Evolutionary conservation across 1,284 basidiomycete genomes (phyloP).

Genomic region (Pseudozyma pruni): DNA sequence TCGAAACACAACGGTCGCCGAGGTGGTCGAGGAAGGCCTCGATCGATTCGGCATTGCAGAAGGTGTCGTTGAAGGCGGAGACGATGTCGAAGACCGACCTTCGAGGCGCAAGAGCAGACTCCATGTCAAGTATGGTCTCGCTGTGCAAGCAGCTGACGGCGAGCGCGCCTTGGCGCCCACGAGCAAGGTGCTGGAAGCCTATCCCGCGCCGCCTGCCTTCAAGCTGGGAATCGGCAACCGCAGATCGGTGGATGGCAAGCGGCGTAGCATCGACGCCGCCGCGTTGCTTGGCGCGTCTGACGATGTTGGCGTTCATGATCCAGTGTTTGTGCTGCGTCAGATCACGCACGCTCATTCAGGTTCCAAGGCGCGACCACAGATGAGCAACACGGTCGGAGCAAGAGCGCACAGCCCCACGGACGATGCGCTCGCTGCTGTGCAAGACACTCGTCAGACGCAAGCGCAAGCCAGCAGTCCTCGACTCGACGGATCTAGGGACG

Average conservation of each 20-base stretch:
- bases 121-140: constrained; percentile 83
- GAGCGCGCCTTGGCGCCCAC: constrained; percentile 50
- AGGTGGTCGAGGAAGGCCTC: constrained; percentile 89
- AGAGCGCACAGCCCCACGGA: constrained; percentile 51
- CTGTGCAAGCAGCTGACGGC: constrained; percentile 56
- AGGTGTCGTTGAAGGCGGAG: constrained; percentile 95
- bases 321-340: constrained; percentile 79
- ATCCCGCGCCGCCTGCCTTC: constrained; percentile 72
- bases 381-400: constrained; percentile 11
- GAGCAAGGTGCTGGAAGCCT: constrained; percentile 76
- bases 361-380: constrained; percentile 18
- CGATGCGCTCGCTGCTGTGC: constrained; percentile 68
- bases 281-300: constrained; percentile 73
- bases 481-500: constrained; percentile 9
- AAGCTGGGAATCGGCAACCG: constrained; percentile 77
- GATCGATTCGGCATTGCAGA: constrained; percentile 93
- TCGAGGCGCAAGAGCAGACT: constrained; percentile 80
- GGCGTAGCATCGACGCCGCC: constrained; percentile 86
- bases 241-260: constrained; percentile 77
- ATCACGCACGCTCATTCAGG: constrained; percentile 34
- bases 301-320: constrained; percentile 83
- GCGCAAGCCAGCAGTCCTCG: constrained; percentile 18
- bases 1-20: constrained; percentile 92
- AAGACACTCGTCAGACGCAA: constrained; percentile 60
- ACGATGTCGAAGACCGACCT: constrained; percentile 92